A percentile compares a stretch with the other conserved stretches of the same genome.
Evolutionary conservation across 768 basidiomycete species (phyloP).

Genomic region (Leucosporidium scottii): DNA sequence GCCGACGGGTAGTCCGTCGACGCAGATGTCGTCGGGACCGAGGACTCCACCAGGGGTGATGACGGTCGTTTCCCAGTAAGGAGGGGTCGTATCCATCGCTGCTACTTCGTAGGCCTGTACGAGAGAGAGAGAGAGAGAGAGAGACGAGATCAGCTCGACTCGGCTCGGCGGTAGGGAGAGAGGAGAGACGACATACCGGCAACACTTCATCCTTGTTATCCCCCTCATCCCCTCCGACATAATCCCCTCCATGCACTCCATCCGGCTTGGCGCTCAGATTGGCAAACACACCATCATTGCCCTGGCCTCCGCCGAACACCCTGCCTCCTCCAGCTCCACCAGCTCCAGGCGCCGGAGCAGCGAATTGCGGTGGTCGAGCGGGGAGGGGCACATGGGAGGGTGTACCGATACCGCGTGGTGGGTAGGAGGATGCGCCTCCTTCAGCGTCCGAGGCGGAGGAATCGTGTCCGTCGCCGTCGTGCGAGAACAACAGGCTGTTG

Average conservation of each 20-base stretch:
- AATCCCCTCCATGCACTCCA: slow-evolving; percentile 41
- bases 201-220: slow-evolving; percentile 62
- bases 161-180: not conserved
- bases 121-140: no score
- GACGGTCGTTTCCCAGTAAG: slow-evolving; percentile 95
- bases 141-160: not conserved
- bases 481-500: slow-evolving; percentile 22
- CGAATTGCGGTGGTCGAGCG: slow-evolving; percentile 43
- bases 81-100: slow-evolving; percentile 79
- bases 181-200: slow-evolving; percentile 59
- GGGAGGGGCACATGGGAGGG: slow-evolving; percentile 37
- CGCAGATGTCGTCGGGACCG: slow-evolving; percentile 60
- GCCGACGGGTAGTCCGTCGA: slow-evolving; percentile 85
- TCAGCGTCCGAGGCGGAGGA: not conserved
- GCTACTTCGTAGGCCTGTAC: slow-evolving; percentile 75
- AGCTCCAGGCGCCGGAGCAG: slow-evolving; percentile 33
- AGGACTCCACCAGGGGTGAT: slow-evolving; percentile 62
- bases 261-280: slow-evolving; percentile 87
- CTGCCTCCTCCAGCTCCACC: not conserved
- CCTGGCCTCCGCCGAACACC: slow-evolving; percentile 57
- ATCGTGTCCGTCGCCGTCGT: slow-evolving; percentile 20
- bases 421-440: slow-evolving; percentile 8
- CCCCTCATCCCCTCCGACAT: slow-evolving; percentile 33
- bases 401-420: slow-evolving; percentile 14
- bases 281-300: slow-evolving; percentile 91